Evolutionary conservation across 106 monocot genomes (phyloP), one percentile per base, ranked within the genome.

Genomic region (Apostasia shenzhenica): DNA sequence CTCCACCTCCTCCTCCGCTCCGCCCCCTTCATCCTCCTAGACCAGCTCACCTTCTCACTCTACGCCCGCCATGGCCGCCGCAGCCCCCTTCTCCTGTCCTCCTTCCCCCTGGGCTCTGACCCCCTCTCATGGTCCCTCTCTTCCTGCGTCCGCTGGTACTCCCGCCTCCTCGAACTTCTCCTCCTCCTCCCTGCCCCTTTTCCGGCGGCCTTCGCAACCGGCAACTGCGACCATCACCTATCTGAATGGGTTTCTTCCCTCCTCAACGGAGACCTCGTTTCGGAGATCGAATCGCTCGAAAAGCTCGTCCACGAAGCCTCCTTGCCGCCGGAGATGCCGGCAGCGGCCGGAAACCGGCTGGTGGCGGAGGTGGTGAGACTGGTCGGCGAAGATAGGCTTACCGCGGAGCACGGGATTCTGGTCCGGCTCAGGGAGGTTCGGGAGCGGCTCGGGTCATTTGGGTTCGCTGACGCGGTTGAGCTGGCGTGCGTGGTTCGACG

Each of bases 71-170:
- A 12, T 45, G n/a, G 12, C 62, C 67, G 12, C 62, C 67, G 75
- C 65, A 70, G 74, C 77, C 80, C 83, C 51, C 83, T 80, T 49
- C 76, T 70, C 57, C 79, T 86, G 59, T 55, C 77, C 67, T 71
- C 83, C 58, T 87, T 78, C 54, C 52, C 58, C 11, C 50, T 53
- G 69, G 68, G 63, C 38, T 8, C 54, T 14, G 74, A 78, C 51
- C 39, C 62, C 41, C 5, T 51, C 45, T 69, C 77, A 54, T 62
- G 62, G 48, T 50, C 80, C 43, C 74, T 83, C 44, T 71, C 83
- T 2, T 67, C 80, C 9, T 83, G 74, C 61, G 80, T 75, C 57
- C 80, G 80, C 14, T 87, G 80, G 80, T 75, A 74, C 75, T 80
- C 87, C n/a, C 71, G 77, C 43, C 69, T 87, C 38, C 79, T 87